These are phyloP conservation scores for Coemansia erecta DNA, from an alignment of 192 early-diverging fungal species.

Conservation along the genomic window DNA sequence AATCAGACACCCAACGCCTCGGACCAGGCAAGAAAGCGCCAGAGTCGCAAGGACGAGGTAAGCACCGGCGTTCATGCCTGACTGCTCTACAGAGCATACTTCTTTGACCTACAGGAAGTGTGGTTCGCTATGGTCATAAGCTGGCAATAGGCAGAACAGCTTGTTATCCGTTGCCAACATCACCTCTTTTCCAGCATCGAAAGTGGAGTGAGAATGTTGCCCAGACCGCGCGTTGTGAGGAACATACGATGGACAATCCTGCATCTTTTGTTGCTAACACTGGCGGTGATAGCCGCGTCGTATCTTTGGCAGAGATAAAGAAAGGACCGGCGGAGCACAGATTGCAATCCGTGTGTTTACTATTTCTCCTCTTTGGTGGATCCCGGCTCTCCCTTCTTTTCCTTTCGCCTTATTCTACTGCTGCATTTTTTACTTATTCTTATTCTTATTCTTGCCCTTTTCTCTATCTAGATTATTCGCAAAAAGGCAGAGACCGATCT, in stretches of 20 bases:
- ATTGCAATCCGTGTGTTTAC: background rate
- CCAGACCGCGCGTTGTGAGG: no score
- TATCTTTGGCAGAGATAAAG: no score
- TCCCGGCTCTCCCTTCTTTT: no score
- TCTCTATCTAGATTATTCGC: constrained; percentile 59
- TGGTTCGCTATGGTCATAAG: background rate
- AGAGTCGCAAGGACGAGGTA: constrained; percentile 52
- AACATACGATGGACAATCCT: no score
- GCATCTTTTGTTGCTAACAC: no score
- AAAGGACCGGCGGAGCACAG: no score
- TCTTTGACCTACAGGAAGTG: background rate
- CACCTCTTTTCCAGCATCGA: no score
- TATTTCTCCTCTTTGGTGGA: background rate
- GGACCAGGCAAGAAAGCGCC: constrained; percentile 49
- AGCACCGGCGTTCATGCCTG: constrained; percentile 4
- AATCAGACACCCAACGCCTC: constrained; percentile 23
- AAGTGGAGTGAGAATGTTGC: no score
- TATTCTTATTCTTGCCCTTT: background rate
- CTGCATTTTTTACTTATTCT: background rate
- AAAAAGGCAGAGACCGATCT: constrained; percentile 74
- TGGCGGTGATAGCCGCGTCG: no score
- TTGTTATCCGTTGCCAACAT: no score
- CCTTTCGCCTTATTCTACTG: background rate
- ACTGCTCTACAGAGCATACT: background rate
- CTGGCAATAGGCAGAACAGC: no score